Percentiles rank a stretch among this genome's conserved stretches.
phyloP scores from a whole-genome alignment of 345 rosid genomes.

The Theobroma cacao region DNA sequence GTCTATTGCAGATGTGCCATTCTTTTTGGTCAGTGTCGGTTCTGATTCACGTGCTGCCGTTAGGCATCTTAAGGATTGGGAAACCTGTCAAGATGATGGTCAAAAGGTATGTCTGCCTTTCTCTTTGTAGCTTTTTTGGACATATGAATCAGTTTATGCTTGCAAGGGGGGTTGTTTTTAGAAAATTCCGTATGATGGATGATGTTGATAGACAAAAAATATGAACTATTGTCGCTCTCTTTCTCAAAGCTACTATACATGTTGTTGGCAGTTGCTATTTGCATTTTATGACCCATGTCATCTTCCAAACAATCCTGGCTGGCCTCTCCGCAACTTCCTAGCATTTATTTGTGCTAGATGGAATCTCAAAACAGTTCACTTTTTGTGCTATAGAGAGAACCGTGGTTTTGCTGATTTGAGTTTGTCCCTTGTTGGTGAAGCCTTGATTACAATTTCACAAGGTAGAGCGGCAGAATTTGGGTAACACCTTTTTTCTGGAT shows the following conservation, averaged over 20 bases:
- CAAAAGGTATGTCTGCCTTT: slow-evolving; percentile 58
- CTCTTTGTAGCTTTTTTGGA: slow-evolving; percentile 7
- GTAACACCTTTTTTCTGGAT: slow-evolving; percentile 26
- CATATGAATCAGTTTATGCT: slow-evolving; percentile 8
- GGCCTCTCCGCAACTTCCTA: slow-evolving; percentile 94
- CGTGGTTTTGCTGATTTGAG: slow-evolving; percentile 86
- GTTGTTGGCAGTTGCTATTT: slow-evolving; percentile 57
- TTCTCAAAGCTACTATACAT: slow-evolving; percentile 13
- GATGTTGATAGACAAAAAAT: neutral
- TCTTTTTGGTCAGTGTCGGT: slow-evolving; percentile 64
- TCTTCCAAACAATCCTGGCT: slow-evolving; percentile 86
- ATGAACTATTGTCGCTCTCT: neutral
- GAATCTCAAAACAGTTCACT: slow-evolving; percentile 61
- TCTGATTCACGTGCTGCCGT: slow-evolving; percentile 55
- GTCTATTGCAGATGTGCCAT: slow-evolving; percentile 67
- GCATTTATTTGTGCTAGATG: slow-evolving; percentile 73
- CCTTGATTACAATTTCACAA: slow-evolving; percentile 52
- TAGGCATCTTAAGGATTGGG: slow-evolving; percentile 42
- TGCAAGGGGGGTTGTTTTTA: neutral
- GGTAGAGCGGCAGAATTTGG: slow-evolving; percentile 51
- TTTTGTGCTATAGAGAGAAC: slow-evolving; percentile 85
- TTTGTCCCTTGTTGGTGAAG: slow-evolving; percentile 83
- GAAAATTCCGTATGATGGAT: neutral
- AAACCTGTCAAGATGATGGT: slow-evolving; percentile 56
- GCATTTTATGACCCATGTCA: slow-evolving; percentile 95